Evolutionary conservation across 1,284 basidiomycete species (phyloP), one percentile per base, ranked within the genome.

Genomic region (Ustilago esculenta): DNA sequence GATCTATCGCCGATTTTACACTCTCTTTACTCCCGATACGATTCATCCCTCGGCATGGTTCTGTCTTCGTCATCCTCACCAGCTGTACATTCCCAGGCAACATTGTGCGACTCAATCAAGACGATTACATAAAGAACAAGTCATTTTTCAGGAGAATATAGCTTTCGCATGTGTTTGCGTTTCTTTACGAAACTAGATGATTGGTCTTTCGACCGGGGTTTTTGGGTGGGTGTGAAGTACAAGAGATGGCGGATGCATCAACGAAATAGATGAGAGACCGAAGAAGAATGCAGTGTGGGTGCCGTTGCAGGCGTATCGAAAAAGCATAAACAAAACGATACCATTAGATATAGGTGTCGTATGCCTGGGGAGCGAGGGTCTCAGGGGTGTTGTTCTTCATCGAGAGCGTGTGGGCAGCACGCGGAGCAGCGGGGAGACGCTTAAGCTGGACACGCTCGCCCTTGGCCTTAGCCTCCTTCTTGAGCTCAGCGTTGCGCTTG

Each of bases 331-430:
- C 32, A 23, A 27, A 21, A 32, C 14, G 17, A 65, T 42, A 66
- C 53, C 54, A 54, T 81, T 79, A 80, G 59, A 81, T 79, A 73
- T 76, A 75, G 52, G 82, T 83, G 71, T 84, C 83, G 84, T 85
- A 98, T 78, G 88, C 88, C 80, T 92, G 87, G 80, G 94, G 93
- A 69, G 88, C 88, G 84, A 98, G 92, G 65, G 95, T 98, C 86
- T 95, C 90, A 58, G 95, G 92, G 39, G 87, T 85, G 86, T 98
- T 98, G 81, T 88, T 87, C 76, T 84, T 84, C 70, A 81, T 76
- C 58, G 90, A 89, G 82, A 98, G 88, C 76, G 87, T 88, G 84
- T 86, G 88, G 27, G 91, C 87, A 79, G 89, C 89, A 67, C 94
- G 90, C 70, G 96, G 95, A 70, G 88, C 89, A 52, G 85, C 88